Conservation (phyloP, 768 basidiomycete genomes). For the Neoboletus brunneissimus region DNA sequence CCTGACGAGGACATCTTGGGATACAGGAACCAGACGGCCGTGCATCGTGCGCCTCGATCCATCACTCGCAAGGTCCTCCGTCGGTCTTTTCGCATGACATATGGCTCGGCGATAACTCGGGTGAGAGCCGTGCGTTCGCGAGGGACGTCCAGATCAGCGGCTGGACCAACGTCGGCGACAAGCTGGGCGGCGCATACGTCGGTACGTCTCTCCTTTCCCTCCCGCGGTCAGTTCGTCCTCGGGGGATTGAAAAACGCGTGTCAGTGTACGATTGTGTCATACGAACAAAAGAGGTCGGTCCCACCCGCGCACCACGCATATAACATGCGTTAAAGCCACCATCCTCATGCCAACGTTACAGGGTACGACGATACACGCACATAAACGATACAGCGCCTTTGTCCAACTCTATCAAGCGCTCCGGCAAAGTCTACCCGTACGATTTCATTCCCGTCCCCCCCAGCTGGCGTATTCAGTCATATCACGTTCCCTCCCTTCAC, state of each 20-base stretch:
- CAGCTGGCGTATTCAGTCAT: neutral
- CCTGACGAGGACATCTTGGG: neutral
- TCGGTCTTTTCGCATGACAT: conserved; percentile 69
- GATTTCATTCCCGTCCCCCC: conserved; percentile 5
- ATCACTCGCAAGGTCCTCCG: conserved; percentile 37
- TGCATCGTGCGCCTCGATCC: conserved; percentile 19
- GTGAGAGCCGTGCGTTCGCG: conserved; percentile 55
- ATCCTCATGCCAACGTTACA: conserved; percentile 16
- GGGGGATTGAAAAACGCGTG: neutral
- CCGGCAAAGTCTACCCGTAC: conserved; percentile 50
- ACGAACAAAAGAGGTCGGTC: conserved; percentile 54
- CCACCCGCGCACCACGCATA: neutral
- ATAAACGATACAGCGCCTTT: conserved; percentile 69
- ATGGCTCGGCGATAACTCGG: conserved; percentile 62
- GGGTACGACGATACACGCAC: conserved; percentile 61
- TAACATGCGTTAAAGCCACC: too few relatives aligned
- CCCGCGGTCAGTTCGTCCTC: neutral
- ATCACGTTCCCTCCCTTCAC: neutral
- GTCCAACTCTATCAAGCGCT: conserved; percentile 50
- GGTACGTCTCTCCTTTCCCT: conserved; percentile 40
- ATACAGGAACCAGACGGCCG: conserved; percentile 24
- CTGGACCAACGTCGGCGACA: conserved; percentile 73
- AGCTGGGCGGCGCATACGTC: conserved; percentile 60
- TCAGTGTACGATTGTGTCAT: conserved; percentile 70
- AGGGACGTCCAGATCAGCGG: conserved; percentile 63